Evolutionary conservation across 2,329 filamentous ascomycete genomes (phyloP).

Genomic region (Penicillium sp.): DNA sequence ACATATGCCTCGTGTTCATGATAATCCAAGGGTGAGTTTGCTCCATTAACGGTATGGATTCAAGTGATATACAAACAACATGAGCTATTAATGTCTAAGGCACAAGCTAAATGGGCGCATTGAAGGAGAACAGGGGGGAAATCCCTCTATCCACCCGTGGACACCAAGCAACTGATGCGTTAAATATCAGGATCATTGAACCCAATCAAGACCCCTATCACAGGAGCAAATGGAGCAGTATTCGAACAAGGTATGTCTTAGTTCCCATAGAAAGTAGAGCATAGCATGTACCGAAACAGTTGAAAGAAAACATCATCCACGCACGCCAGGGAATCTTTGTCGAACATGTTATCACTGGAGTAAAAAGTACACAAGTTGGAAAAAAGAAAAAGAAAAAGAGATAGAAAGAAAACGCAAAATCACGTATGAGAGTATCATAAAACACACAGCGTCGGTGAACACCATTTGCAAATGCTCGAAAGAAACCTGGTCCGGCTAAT

Average conservation of each 20-base stretch:
- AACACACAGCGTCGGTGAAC: conserved; percentile 29
- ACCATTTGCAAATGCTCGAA: conserved; percentile 40
- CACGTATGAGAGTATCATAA: conserved; percentile 34
- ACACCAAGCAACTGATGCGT: not conserved
- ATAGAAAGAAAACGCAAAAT: conserved; percentile 20
- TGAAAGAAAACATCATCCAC: conserved; percentile 8
- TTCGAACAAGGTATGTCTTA: not conserved
- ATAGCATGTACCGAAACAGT: conserved; percentile 5
- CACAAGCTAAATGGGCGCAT: not conserved
- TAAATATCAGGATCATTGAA: not conserved
- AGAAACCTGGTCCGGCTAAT: conserved; percentile 29
- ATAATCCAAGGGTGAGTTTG: not conserved
- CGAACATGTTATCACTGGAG: conserved; percentile 21
- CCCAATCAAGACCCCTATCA: not conserved
- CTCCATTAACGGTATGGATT: conserved; percentile 9
- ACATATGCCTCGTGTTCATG: not conserved
- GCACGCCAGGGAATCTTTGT: conserved; percentile 24
- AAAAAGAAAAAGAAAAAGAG: conserved; percentile 12
- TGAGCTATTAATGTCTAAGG: not conserved
- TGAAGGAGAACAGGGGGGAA: not conserved
- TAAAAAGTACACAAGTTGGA: conserved; percentile 21
- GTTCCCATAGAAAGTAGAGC: not conserved
- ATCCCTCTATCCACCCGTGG: not conserved
- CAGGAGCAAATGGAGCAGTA: not conserved
- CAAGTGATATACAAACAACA: conserved; percentile 21